Conservation (phyloP, 805 yeast species). For the Lipomyces sp. region DNA sequence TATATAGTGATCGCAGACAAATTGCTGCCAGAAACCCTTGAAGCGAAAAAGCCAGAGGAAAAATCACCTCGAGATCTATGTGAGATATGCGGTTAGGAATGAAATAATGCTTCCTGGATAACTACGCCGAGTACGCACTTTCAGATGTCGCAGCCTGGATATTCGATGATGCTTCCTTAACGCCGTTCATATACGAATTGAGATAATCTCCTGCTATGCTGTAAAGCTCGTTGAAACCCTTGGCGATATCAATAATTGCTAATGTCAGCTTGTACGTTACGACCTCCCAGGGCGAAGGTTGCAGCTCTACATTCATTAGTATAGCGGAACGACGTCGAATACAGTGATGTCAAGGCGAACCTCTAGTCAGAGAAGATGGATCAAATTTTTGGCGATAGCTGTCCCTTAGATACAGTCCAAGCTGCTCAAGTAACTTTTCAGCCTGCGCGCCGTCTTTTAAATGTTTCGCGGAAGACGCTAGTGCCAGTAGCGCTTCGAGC, state of each 20-base stretch:
- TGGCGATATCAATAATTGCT: conserved; percentile 42
- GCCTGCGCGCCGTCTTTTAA: conserved; percentile 51
- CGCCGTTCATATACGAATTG: conserved; percentile 40
- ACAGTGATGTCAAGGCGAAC: conserved; percentile 13
- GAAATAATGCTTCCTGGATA: not conserved
- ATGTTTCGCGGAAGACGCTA: conserved; percentile 53
- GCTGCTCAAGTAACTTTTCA: conserved; percentile 50
- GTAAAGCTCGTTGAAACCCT: conserved; percentile 43
- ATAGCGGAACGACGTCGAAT: not conserved
- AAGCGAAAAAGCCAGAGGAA: conserved; percentile 41
- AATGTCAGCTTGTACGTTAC: conserved; percentile 47
- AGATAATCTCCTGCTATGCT: conserved; percentile 40
- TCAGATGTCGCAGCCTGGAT: not conserved
- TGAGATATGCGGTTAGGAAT: not conserved
- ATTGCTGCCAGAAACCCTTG: conserved; percentile 48
- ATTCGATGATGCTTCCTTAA: conserved; percentile 18
- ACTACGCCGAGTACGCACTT: not conserved
- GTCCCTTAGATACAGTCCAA: conserved; percentile 54
- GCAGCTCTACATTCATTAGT: conserved; percentile 35
- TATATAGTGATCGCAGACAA: conserved; percentile 12
- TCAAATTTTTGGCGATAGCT: conserved; percentile 53
- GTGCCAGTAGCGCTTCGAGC: conserved; percentile 60
- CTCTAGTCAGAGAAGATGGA: conserved; percentile 37
- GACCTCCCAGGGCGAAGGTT: conserved; percentile 53
- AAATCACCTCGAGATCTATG: conserved; percentile 24